Conservation (phyloP, 108 stramenopile genomes). For the Pseudonitzschia multiseries region DNA sequence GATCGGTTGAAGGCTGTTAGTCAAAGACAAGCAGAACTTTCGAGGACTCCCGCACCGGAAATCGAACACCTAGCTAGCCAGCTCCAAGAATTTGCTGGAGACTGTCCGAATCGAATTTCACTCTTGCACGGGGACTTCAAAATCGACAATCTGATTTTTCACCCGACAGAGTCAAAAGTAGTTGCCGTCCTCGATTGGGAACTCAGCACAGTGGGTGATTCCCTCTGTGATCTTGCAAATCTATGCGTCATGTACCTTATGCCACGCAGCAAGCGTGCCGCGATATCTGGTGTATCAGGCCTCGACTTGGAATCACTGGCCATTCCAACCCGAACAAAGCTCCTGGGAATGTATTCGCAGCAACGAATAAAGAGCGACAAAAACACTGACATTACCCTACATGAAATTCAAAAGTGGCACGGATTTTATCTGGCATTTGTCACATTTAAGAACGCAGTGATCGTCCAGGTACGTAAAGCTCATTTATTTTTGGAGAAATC, state of each 20-base stretch:
- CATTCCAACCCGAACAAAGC: conserved; percentile 64
- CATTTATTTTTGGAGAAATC: too few species aligned
- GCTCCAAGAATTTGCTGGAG: conserved; percentile 43
- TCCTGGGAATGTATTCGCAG: conserved; percentile 53
- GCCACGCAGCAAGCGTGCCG: conserved; percentile 50
- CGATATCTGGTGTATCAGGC: conserved; percentile 65
- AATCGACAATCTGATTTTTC: conserved; percentile 94
- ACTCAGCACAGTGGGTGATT: conserved; percentile 90
- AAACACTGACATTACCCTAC: neutral
- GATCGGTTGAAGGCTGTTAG: conserved; percentile 67
- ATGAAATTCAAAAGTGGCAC: conserved; percentile 49
- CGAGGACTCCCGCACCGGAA: conserved; percentile 28
- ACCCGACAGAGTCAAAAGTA: conserved; percentile 84
- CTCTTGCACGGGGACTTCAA: conserved; percentile 96
- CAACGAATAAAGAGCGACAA: conserved; percentile 2
- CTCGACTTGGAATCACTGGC: conserved; percentile 42
- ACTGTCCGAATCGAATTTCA: conserved; percentile 54
- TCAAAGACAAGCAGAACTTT: conserved; percentile 58
- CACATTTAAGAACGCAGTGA: conserved; percentile 93
- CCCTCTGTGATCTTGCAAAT: conserved; percentile 92
- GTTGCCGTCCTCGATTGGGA: conserved; percentile 98
- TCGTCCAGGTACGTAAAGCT: conserved; percentile 45
- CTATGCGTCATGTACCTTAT: conserved; percentile 88
- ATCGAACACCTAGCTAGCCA: conserved; percentile 47
- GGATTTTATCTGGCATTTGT: conserved; percentile 84